These are phyloP conservation scores for Helotiales sp. DNA, from an alignment of 2,329 filamentous ascomycete genomes.

Conservation along the genomic window DNA sequence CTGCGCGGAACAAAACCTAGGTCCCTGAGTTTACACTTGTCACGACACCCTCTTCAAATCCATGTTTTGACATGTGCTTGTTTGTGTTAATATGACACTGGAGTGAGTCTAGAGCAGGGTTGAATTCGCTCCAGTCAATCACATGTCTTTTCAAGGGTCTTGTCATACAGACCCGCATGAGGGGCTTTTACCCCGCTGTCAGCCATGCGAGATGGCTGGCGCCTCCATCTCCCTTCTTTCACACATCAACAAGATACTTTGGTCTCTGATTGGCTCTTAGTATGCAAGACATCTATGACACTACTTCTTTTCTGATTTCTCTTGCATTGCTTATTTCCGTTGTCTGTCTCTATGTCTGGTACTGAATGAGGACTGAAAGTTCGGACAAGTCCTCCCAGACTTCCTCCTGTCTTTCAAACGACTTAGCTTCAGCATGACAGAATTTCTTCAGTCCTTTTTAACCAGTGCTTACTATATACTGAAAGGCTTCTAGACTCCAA, in stretches of 20 bases:
- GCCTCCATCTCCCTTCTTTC: neutral
- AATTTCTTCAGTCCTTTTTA: neutral
- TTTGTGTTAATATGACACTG: neutral
- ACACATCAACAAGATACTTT: neutral
- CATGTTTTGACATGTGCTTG: neutral
- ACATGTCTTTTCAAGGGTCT: neutral
- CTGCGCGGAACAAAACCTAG: neutral
- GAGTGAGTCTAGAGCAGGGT: neutral
- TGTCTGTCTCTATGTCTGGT: neutral
- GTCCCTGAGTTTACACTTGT: neutral
- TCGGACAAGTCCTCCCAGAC: neutral
- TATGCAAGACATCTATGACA: neutral
- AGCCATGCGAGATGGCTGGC: constrained; percentile 2
- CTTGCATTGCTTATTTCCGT: neutral
- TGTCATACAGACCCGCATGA: constrained; percentile 2
- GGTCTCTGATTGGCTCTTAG: neutral
- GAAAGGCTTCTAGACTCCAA: neutral
- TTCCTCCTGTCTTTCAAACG: neutral
- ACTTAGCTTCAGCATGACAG: neutral
- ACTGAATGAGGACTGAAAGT: neutral
- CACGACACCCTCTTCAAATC: neutral
- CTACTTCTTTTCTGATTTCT: neutral
- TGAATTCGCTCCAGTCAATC: neutral
- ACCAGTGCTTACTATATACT: neutral
- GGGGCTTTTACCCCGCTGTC: constrained; percentile 2